Base-by-base conservation (phyloP, 2,329 filamentous ascomycete genomes). In the Harringtonia lauricola region DNA sequence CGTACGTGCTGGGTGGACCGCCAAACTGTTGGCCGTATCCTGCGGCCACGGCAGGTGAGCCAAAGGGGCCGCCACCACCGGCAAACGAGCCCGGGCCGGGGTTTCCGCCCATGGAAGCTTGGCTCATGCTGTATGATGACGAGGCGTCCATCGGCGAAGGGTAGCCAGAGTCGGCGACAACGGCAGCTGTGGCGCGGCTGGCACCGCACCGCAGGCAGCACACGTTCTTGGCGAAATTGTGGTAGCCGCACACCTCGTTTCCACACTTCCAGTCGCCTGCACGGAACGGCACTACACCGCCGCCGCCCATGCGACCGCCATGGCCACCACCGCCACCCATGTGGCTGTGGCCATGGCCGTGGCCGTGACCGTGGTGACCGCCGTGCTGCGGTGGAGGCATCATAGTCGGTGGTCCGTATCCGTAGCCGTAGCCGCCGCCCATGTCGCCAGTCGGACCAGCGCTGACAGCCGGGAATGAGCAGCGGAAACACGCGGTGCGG, bases 141-240 rank as follows among this genome's bases (percentile, higher is more conserved):
- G 83, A 77, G 39, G 83, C 80, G 49, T 95, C 88, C 83, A 95
- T 94, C 18, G 86, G 82, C 12, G 86, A 89, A 14, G 86, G 83
- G 65, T 92, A 95, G 36, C 86, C 86, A 33, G 88, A 90, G 62
- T 96, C 92, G 26, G 90, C 90, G 46, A 96, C 87, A 41, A 98
- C 86, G 15, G 90, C 89, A 47, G 92, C 92, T 50, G 86, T 87
- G 48, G 90, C 90, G 55, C 92, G 86, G 62, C 88, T 94, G 42
- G 90, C 92, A 61, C 92, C 92, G 60, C 92, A 98, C 47, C 92
- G 86, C 50, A 98, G 78, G 64, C 92, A 98, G 66, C 87, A 94
- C 46, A 96, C 90, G 57, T 98, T 98, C 77, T 98, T 98, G 49
- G 92, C 92, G 60, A 98, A 98, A 70, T 98, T 98, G 71, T 98